Base-by-base conservation (phyloP, 1,284 basidiomycete genomes). In the Rhizopogon parksii region DNA sequence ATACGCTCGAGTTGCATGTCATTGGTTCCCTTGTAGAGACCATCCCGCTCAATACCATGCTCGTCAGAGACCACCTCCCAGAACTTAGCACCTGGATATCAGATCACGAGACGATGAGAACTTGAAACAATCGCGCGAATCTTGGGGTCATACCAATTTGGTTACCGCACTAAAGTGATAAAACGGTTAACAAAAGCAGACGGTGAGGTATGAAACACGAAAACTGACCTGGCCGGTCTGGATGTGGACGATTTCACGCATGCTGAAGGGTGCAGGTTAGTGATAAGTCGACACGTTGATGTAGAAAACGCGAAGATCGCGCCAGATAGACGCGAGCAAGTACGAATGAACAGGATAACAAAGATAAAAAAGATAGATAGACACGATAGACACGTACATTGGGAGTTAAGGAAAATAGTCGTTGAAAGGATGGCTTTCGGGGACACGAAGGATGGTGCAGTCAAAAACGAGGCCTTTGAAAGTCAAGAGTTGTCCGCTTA, bases 11-110 rank as follows among this genome's bases (percentile, higher is more conserved):
- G 88, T 76, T 98, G 95, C 62, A 93, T 83, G 74, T 97, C 94
- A 68, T 88, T 88, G 71, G 72, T 92, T 66, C 95, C 95, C 73
- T 88, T 87, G 84, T 97, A 98, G 56, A 79, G 71, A 74, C 94
- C 94, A 76, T 94, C 89, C 70, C 77, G 78, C 72, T 91, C 91
- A 71, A 97, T 93, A 67, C 92, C 92, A 72, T 98, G 95, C 79
- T 98, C 95, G 71, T 97, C 93, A 55, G 92, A 95, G 68, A 98
- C 85, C 63, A 92, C 93, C 73, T 89, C 93, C 95, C 93, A 97
- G 85, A 98, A 97, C 76, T 96, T 96, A 79, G 91, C 89, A 87
- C 89, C 88, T 89, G 57, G 24, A 59, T 49, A 51, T 36, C 47
- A 24, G 51, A 52, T 52, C 51, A 49, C 27, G 46, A 47, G 25